These are phyloP conservation scores for Sarocladium brachiariae DNA, from an alignment of 2,329 filamentous ascomycete species.

Conservation along the genomic window DNA sequence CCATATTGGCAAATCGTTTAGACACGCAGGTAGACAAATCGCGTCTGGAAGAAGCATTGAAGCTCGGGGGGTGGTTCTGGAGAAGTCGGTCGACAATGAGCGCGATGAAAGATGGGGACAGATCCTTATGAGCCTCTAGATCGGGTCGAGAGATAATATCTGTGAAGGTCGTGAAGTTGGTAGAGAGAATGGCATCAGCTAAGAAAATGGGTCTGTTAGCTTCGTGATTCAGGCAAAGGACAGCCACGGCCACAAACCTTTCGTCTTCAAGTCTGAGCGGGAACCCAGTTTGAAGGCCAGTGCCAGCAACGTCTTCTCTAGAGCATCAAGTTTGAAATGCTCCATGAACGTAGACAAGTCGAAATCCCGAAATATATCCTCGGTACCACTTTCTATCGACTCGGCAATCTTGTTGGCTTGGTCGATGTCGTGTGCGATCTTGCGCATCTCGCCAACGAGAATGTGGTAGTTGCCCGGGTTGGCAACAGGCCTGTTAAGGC, in stretches of 20 bases:
- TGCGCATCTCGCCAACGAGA: constrained; percentile 75
- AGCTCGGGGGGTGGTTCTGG: constrained; percentile 78
- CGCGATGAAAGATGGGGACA: constrained; percentile 65
- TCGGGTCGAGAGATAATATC: constrained; percentile 64
- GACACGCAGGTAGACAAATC: constrained; percentile 61
- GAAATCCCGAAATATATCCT: constrained; percentile 92
- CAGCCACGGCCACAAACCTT: constrained; percentile 54
- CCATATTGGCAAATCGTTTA: constrained; percentile 59
- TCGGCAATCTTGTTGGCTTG: constrained; percentile 90
- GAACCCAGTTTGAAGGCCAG: constrained; percentile 81
- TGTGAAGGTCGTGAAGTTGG: constrained; percentile 70
- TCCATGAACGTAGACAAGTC: constrained; percentile 94
- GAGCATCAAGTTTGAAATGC: constrained; percentile 86
- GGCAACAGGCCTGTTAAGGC: constrained; percentile 63
- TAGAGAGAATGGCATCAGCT: constrained; percentile 88
- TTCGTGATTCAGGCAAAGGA: constrained; percentile 23
- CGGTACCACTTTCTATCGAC: constrained; percentile 81
- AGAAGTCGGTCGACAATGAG: constrained; percentile 80
- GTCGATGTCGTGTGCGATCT: constrained; percentile 71
- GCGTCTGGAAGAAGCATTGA: constrained; percentile 67
- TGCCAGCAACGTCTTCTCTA: constrained; percentile 81
- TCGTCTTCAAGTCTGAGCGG: constrained; percentile 76
- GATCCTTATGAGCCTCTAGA: constrained; percentile 57
- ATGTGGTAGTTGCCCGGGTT: constrained; percentile 79
- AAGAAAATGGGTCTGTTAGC: constrained; percentile 31